These are phyloP conservation scores for Apodospora peruviana DNA, from an alignment of 495 filamentous ascomycete species.

Conservation along the genomic window DNA sequence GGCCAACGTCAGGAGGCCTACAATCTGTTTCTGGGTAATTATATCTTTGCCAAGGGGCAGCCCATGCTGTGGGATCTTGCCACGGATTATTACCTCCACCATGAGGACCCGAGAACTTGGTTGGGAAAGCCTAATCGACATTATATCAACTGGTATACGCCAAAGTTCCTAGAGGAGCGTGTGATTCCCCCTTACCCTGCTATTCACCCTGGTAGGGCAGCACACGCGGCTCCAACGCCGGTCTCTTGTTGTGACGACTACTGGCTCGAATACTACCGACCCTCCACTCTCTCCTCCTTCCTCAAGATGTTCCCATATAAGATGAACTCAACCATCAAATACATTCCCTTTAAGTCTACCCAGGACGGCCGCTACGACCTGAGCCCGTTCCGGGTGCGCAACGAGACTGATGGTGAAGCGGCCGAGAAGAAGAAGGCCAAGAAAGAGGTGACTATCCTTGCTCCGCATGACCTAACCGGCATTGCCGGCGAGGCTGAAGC, in stretches of 20 bases:
- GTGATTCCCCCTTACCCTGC: constrained; percentile 44
- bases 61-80: constrained; percentile 97
- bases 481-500: constrained; percentile 22
- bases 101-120: constrained; percentile 73
- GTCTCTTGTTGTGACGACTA: constrained; percentile 82
- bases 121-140: constrained; percentile 57
- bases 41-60: constrained; percentile 82
- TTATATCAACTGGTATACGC: constrained; percentile 83
- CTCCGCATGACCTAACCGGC: constrained; percentile 41
- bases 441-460: constrained; percentile 58
- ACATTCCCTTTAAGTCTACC: constrained; percentile 67
- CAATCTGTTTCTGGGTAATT: constrained; percentile 96
- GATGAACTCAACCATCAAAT: constrained; percentile 80
- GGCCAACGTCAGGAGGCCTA: constrained; percentile 96
- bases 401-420: constrained; percentile 24
- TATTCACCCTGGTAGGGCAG: constrained; percentile 20
- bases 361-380: constrained; percentile 70
- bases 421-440: constrained; percentile 47
- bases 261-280: constrained; percentile 97
- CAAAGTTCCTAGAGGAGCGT: constrained; percentile 59
- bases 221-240: constrained; percentile 44
- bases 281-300: constrained; percentile 76
- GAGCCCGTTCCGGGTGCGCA: constrained; percentile 77
- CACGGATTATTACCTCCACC: constrained; percentile 95
- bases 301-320: constrained; percentile 84